Conservation (phyloP, 2,329 filamentous ascomycete genomes). For the Didymella keratinophila region DNA sequence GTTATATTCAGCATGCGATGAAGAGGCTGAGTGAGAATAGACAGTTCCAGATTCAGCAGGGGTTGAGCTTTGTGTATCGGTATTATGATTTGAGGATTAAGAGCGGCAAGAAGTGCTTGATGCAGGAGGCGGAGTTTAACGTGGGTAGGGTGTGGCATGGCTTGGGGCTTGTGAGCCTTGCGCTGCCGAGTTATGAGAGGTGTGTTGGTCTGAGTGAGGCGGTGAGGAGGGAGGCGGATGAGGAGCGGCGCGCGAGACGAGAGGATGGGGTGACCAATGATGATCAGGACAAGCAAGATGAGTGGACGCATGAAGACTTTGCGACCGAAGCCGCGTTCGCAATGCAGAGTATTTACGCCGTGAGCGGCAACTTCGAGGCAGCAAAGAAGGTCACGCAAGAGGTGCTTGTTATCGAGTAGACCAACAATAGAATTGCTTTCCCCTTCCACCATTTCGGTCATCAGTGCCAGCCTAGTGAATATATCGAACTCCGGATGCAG, state of each 20-base stretch:
- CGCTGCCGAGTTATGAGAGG: slow-evolving; percentile 73
- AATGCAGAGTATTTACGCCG: slow-evolving; percentile 70
- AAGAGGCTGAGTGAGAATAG: slow-evolving; percentile 91
- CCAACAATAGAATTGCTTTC: no score
- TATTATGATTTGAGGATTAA: slow-evolving; percentile 71
- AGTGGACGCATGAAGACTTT: slow-evolving; percentile 61
- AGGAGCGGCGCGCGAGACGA: not conserved
- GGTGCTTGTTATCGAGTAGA: slow-evolving; percentile 59
- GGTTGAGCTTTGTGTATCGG: slow-evolving; percentile 77
- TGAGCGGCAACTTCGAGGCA: slow-evolving; percentile 68
- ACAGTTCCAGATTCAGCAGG: slow-evolving; percentile 86
- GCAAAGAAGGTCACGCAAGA: slow-evolving; percentile 68
- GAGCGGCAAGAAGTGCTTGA: slow-evolving; percentile 54
- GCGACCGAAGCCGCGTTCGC: slow-evolving; percentile 77
- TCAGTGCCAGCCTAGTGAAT: no score
- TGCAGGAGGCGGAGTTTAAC: slow-evolving; percentile 84
- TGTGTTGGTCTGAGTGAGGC: slow-evolving; percentile 61
- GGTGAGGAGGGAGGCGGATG: slow-evolving; percentile 42
- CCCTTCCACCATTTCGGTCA: no score
- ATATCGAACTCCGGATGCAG: no score
- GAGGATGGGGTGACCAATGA: slow-evolving; percentile 10
- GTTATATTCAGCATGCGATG: slow-evolving; percentile 86
- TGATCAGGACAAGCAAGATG: slow-evolving; percentile 16
- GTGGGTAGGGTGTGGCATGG: slow-evolving; percentile 78
- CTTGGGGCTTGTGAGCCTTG: slow-evolving; percentile 75